Base-by-base conservation (phyloP, 2,329 filamentous ascomycete genomes). In the Alternaria tenuissima region DNA sequence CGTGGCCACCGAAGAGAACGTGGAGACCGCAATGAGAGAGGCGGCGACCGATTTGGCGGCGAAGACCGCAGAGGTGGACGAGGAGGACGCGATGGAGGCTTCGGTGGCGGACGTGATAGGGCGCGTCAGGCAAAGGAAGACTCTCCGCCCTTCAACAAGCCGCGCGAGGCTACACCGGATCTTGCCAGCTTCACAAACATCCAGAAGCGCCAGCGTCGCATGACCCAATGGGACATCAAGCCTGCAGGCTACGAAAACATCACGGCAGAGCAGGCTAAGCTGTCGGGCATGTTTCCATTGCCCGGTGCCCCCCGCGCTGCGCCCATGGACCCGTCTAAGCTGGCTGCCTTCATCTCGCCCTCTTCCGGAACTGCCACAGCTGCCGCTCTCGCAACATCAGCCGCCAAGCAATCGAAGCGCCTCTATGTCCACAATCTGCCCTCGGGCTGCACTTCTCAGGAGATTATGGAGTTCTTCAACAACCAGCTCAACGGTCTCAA, bases 151-250 rank as follows among this genome's bases (percentile, higher is more conserved):
- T 70, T 92, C 28, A 88, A 89, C 9, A 96, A 96, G 84, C 95
- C 94, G 82, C 91, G 92, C 78, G 95, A 99, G 80, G 93, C 95
- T 7, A 99, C 95, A 0, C 96, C 95, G 36, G 96, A 99, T 78
- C 84, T 99, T 76, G 96, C 94, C 61, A 89, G 96, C 73, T 83
- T 96, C 61, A 84, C 91, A n/a, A 87, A 93, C 4, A 85, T 99
- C 60, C 83, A 93, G 65, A 90, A 94, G 74, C 90, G 94, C 72
- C 95, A 94, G 84, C 90, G 96, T 70, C 91, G 95, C 61, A 83
- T 99, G 84, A 98, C 94, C 36, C 96, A 99, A 80, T 99, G 95
- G 95, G 96, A 99, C 78, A 97, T 99, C 79, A 99, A 99, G 82
- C 95, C 95, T 6, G 92, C 93, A 16, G 94, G 95, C 44, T 99